Base-by-base conservation (phyloP, 169 alveolate species). In the Plasmodium vivax region DNA sequence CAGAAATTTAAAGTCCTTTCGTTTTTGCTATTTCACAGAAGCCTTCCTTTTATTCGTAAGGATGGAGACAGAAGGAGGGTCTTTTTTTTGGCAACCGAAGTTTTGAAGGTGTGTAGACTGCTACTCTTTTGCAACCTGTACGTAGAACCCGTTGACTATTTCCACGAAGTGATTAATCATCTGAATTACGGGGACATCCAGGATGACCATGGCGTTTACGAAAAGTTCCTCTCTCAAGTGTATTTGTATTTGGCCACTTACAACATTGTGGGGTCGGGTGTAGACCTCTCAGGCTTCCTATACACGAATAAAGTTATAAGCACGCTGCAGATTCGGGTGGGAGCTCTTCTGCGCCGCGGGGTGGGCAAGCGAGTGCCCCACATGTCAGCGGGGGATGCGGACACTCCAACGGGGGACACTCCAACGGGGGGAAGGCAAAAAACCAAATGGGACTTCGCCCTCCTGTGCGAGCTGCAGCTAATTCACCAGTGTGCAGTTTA, bases 91-190 rank as follows among this genome's bases (percentile, higher is more conserved):
- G 56, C 83, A 9, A 56, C 62, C 23, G 91, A 90, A 81, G 23
- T 80, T 7, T 30, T 90, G 34, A 90, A 80, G 72, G 32, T 90
- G 27, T 90, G 27, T 54, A 54, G 94, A 38, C 27, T 90, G 27
- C 32, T 90, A 38, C 38, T 90, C 27, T 56, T 58, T 80, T 90
- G 91, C 83, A 90, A 90, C 73, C 9, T 90, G 7, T 90, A 90
- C 82, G 41, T 58, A 36, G 94, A 90, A 74, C 83, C 91, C 4
- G 94, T 90, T 38, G 94, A 90, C n/a, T 90, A 90, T 80, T 90
- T 90, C 80, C 94, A 90, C 38, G 87, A 90, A 8, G 19, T 90
- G 34, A 68, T 90, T 80, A 90, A 90, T 27, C 43, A 80, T 23
- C 34, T 90, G 30, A 34, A 80, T 30, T 80, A 43, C 16, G n/a